Evolutionary conservation across 2,329 filamentous ascomycete species (phyloP).

Genomic region (Rutstroemia sydowiana): DNA sequence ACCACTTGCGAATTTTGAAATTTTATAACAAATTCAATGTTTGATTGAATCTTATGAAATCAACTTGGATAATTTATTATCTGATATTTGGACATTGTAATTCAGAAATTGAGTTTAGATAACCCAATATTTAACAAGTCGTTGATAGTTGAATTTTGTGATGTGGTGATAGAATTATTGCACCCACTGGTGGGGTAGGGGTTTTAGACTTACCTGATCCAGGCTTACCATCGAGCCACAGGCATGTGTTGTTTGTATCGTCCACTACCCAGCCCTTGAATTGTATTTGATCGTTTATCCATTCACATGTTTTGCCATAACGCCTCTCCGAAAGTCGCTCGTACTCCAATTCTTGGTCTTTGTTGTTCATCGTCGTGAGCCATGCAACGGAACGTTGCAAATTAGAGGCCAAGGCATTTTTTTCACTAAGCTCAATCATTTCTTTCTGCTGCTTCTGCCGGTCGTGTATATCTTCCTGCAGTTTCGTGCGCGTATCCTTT

Average conservation of each 20-base stretch:
- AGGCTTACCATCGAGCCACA: conserved; percentile 18
- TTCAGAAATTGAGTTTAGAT: background rate
- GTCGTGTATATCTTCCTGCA: conserved; percentile 6
- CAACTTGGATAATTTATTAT: too few species aligned
- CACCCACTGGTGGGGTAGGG: background rate
- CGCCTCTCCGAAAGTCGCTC: background rate
- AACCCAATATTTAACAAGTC: background rate
- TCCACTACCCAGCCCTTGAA: conserved; percentile 10
- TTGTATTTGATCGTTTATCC: conserved; percentile 1
- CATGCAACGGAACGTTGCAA: conserved; percentile 11
- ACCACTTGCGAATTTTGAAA: too few species aligned
- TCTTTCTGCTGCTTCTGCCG: background rate
- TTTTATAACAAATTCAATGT: too few species aligned
- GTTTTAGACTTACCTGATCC: conserved; percentile 10
- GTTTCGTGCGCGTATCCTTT: conserved; percentile 3
- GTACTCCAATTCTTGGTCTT: conserved; percentile 2
- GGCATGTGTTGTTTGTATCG: background rate
- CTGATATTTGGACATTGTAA: too few species aligned
- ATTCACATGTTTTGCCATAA: conserved; percentile 13
- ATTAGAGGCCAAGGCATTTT: background rate
- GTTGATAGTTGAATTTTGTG: background rate
- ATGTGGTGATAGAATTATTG: background rate
- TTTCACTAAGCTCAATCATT: conserved; percentile 9
- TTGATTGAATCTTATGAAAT: too few species aligned
- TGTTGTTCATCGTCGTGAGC: conserved; percentile 11